These are phyloP conservation scores for Fusarium longipes DNA, from an alignment of 2,329 filamentous ascomycete species.

Conservation along the genomic window DNA sequence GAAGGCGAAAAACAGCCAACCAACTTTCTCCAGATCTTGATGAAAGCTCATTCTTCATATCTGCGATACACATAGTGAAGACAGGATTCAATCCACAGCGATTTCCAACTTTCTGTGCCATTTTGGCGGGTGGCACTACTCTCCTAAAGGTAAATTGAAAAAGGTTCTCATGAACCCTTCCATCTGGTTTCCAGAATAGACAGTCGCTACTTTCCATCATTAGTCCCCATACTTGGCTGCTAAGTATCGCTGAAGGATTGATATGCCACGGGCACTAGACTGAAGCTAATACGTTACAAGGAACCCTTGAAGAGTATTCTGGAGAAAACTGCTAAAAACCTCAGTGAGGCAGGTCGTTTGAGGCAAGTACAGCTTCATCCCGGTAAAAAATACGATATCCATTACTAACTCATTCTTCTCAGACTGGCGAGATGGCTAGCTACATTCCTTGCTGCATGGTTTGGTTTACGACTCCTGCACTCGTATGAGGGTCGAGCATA, in stretches of 20 bases:
- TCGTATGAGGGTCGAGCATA: constrained; percentile 62
- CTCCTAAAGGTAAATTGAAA: constrained; percentile 64
- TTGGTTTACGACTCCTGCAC: constrained; percentile 68
- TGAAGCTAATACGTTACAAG: constrained; percentile 34
- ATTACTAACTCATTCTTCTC: constrained; percentile 21
- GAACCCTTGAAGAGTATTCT: constrained; percentile 49
- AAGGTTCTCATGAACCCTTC: not conserved
- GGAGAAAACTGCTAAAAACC: constrained; percentile 39
- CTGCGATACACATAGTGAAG: constrained; percentile 56
- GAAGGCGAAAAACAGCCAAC: constrained; percentile 43
- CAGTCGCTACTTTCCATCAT: not conserved
- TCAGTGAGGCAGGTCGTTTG: constrained; percentile 43
- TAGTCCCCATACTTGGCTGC: not conserved
- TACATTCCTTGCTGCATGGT: constrained; percentile 68
- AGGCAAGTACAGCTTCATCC: constrained; percentile 39
- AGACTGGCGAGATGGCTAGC: constrained; percentile 70
- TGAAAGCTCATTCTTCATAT: constrained; percentile 48
- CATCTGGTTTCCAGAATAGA: not conserved
- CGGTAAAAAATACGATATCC: not conserved
- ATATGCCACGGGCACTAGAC: constrained; percentile 4
- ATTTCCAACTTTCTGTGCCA: constrained; percentile 72
- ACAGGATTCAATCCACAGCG: constrained; percentile 65
- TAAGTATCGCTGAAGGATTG: not conserved
- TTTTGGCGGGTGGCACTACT: constrained; percentile 69
- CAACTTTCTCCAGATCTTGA: constrained; percentile 47